Conservation (phyloP, 306 rosid species). For the Pyrus communis region DNA sequence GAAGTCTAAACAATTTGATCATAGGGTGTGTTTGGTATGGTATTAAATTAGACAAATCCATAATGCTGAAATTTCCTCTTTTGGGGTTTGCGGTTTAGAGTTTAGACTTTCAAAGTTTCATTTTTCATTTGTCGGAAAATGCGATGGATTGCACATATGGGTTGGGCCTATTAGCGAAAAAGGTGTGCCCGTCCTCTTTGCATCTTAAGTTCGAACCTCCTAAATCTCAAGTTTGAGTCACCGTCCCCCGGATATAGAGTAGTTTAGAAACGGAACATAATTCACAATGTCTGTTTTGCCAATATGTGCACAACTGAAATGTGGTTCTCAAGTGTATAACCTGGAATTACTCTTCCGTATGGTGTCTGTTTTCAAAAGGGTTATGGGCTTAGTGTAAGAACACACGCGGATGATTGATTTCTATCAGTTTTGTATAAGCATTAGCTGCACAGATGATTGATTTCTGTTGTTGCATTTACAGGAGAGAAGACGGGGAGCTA, state of each 20-base stretch:
- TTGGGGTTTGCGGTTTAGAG: background rate
- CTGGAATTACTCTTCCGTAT: background rate
- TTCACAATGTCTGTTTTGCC: background rate
- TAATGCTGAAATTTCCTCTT: background rate
- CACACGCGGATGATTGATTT: background rate
- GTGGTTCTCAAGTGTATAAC: background rate
- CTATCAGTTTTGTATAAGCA: background rate
- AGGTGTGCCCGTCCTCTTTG: background rate
- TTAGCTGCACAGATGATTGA: conserved; percentile 12
- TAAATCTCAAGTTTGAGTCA: background rate
- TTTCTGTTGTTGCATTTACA: conserved; percentile 33
- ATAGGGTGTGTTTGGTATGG: background rate
- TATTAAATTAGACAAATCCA: background rate
- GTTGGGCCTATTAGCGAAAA: background rate
- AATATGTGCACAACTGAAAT: background rate
- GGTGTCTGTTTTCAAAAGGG: background rate
- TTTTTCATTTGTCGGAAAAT: background rate
- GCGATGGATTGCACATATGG: background rate
- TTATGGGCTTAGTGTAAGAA: background rate
- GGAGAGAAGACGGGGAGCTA: conserved; percentile 42
- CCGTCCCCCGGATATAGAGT: background rate
- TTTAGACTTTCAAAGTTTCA: background rate
- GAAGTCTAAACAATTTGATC: background rate
- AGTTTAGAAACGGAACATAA: background rate
- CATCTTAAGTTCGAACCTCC: background rate